Evolutionary conservation across 2,329 filamentous ascomycete genomes (phyloP).

Genomic region (Neonectria magnoliae): DNA sequence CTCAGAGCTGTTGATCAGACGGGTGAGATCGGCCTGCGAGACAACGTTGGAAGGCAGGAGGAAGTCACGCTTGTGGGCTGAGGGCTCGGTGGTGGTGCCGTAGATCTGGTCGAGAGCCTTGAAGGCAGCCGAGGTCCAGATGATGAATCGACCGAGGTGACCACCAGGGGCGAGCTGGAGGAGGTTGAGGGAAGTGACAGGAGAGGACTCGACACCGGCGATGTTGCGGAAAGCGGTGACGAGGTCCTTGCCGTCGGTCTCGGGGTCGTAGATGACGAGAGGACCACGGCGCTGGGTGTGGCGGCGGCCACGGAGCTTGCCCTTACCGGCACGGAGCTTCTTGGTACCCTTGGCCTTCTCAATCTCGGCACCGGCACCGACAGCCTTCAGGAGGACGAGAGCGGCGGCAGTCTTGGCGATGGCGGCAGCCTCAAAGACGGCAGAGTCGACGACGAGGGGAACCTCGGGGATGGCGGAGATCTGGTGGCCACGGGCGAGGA

Average conservation of each 20-base stretch:
- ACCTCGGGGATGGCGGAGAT: conserved; percentile 93
- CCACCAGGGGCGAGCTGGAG: conserved; percentile 99
- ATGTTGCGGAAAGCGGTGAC: conserved; percentile 98
- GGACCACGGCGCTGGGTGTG: conserved; percentile 98
- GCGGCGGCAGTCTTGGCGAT: conserved; percentile 90
- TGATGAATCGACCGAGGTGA: conserved; percentile 97
- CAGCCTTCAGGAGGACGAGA: conserved; percentile 85
- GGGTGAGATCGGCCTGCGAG: conserved; percentile 92
- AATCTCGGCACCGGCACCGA: conserved; percentile 90
- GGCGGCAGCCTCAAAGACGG: conserved; percentile 81
- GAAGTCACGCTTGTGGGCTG: conserved; percentile 98
- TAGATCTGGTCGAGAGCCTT: conserved; percentile 97
- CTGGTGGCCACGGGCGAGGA: conserved; percentile 97
- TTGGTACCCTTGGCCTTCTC: conserved; percentile 96
- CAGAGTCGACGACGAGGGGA: conserved; percentile 93
- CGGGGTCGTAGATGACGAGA: conserved; percentile 96
- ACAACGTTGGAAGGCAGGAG: conserved; percentile 92
- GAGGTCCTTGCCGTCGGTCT: conserved; percentile 94
- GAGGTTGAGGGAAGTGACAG: conserved; percentile 95
- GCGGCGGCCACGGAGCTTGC: conserved; percentile 96
- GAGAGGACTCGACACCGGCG: conserved; percentile 94
- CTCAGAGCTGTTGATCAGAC: conserved; percentile 99
- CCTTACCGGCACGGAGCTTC: conserved; percentile 98
- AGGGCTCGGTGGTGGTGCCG: conserved; percentile 88
- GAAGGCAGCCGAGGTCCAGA: conserved; percentile 99